A percentile compares a stretch with the other conserved stretches of the same genome.
phyloP scores from a whole-genome alignment of 768 basidiomycete species.

The Hygrocybe coccinea region DNA sequence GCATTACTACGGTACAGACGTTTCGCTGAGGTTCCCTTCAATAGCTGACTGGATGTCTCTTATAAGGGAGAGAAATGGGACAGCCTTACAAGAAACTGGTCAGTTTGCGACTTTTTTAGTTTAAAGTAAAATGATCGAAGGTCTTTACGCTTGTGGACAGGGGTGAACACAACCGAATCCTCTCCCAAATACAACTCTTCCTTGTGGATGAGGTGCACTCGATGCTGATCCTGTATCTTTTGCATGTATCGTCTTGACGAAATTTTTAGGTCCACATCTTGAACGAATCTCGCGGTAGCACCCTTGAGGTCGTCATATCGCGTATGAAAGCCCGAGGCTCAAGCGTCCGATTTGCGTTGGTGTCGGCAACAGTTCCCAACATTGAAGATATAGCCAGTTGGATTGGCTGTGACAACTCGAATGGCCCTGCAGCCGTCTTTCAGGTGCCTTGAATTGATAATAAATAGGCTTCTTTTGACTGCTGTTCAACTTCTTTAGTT shows the following conservation, averaged over 20 bases:
- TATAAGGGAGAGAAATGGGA: conserved; percentile 93
- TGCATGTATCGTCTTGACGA: background rate
- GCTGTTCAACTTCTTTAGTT: conserved; percentile 49
- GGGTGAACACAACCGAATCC: conserved; percentile 58
- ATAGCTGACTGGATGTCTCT: background rate
- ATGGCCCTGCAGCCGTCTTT: conserved; percentile 56
- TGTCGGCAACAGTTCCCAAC: conserved; percentile 94
- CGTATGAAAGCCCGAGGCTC: conserved; percentile 80
- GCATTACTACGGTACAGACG: conserved; percentile 68
- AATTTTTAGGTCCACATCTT: conserved; percentile 80
- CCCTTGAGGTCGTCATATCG: conserved; percentile 89
- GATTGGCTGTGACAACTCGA: conserved; percentile 52
- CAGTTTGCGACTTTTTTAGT: background rate
- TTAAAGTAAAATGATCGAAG: background rate
- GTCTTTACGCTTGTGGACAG: conserved; percentile 29
- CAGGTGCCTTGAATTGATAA: conserved; percentile 41
- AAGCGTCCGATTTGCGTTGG: conserved; percentile 74
- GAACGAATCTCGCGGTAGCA: conserved; percentile 85
- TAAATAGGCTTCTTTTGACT: background rate
- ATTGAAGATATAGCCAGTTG: conserved; percentile 84
- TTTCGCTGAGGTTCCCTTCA: background rate
- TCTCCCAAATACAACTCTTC: conserved; percentile 71
- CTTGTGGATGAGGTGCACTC: conserved; percentile 80
- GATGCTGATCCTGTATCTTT: background rate
- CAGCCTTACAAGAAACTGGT: conserved; percentile 86